Base-by-base conservation (phyloP, 257 asterid species). In the Rubia yunnanensis region DNA sequence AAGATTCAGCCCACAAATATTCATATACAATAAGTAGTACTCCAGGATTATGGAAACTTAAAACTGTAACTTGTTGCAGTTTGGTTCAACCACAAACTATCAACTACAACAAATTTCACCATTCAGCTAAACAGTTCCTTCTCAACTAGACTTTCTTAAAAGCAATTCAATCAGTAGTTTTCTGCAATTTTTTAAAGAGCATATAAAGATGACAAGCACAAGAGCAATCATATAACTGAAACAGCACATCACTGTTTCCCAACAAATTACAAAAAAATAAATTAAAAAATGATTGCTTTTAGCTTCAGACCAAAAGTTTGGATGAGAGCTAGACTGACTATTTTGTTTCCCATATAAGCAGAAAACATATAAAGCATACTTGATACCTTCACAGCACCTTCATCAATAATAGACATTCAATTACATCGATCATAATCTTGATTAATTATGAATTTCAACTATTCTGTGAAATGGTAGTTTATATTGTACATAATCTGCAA, bases 381-480 rank as follows among this genome's bases (percentile, higher is more conserved):
- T 54, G 18, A 50, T 81, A 81, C 85, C 82, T 80, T 74, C 46
- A 77, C 79, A 63, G 77, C 75, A 53, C 85, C 82, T 66, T 80
- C 85, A 75, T 77, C 85, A 68, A 81, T 57, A 36, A 81, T 75
- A 46, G 81, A 81, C 81, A 81, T 75, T 70, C 76, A 73, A 48
- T 77, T 75, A 70, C 65, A 71, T 65, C 73, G 69, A 56, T 73
- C 78, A 46, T 74, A 81, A 72, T 81, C 85, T 71, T 77, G 81
- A 58, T 70, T 77, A 60, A 81, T 72, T 66, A 66, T 67, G 65
- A 67, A 74, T 66, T 81, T 77, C 78, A 81, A 75, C 75, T 77
- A 73, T 67, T 75, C 85, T 80, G 77, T 67, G 77, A 81, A 76
- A 41, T 62, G 60, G 58, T 63, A 72, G 69, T 81, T 81, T 59